A percentile compares a stretch with the other conserved stretches of the same genome.
phyloP scores from a whole-genome alignment of 163 green algal genomes.

The Trebouxia gelatinosa region DNA sequence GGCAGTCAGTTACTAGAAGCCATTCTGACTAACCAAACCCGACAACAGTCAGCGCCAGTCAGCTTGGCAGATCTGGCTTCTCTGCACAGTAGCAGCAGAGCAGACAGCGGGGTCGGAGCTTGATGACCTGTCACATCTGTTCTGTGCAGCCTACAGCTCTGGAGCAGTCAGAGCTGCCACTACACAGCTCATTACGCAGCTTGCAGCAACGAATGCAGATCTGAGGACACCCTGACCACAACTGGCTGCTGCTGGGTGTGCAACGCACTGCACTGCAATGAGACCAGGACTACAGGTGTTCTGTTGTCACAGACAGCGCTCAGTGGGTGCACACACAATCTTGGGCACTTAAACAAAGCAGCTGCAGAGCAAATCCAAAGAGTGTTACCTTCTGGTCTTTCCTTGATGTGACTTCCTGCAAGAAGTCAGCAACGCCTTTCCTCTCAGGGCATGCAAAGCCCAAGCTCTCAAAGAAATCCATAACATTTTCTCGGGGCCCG shows the following conservation, averaged over 20 bases:
- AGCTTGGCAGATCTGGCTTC: neutral
- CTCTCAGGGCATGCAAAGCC: constrained; percentile 42
- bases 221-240: too few relatives aligned
- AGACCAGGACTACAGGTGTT: neutral
- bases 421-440: constrained; percentile 62
- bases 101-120: too few relatives aligned
- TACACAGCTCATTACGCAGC: too few relatives aligned
- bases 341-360: neutral
- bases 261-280: neutral
- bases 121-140: too few relatives aligned
- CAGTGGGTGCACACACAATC: neutral
- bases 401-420: constrained; percentile 50
- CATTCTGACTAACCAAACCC: too few relatives aligned
- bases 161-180: too few relatives aligned
- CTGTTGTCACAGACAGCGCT: neutral
- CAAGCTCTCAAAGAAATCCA: constrained; percentile 69
- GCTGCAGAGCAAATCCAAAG: neutral
- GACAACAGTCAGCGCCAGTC: neutral
- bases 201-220: neutral
- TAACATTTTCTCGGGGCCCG: constrained; percentile 55
- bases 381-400: constrained; percentile 43
- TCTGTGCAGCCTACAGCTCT: too few relatives aligned
- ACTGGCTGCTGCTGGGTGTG: too few relatives aligned
- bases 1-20: neutral
- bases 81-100: too few relatives aligned